These are phyloP conservation scores for Gonapodya prolifera DNA, from an alignment of 192 early-diverging fungal genomes.

Conservation along the genomic window DNA sequence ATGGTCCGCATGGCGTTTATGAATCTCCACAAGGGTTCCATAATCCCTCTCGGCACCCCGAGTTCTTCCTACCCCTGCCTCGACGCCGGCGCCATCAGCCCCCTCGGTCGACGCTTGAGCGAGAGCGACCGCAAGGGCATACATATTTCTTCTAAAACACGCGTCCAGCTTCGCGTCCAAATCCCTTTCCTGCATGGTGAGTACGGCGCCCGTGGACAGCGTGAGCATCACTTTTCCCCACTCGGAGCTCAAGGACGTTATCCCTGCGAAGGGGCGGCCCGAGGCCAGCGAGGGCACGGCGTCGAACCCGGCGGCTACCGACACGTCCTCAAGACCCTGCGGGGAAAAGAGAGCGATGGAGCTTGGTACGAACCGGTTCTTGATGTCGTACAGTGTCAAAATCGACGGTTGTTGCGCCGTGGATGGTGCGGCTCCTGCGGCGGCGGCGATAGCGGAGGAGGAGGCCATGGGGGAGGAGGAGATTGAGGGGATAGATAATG, in stretches of 20 bases:
- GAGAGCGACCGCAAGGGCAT: slow-evolving; percentile 75
- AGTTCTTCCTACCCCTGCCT: no score
- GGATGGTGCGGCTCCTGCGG: neutral
- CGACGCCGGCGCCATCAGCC: no score
- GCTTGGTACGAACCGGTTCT: neutral
- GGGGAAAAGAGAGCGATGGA: no score
- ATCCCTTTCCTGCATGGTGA: slow-evolving; percentile 85
- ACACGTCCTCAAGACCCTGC: no score
- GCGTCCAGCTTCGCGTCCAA: slow-evolving; percentile 76
- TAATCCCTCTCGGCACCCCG: slow-evolving; percentile 68
- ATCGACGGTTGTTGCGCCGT: neutral
- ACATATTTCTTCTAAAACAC: slow-evolving; percentile 80
- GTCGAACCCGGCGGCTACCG: no score
- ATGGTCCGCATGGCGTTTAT: slow-evolving; percentile 88
- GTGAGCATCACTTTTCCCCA: no score
- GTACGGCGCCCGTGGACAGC: no score
- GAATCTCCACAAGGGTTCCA: slow-evolving; percentile 78
- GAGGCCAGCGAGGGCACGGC: no score
- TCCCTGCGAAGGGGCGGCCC: no score
- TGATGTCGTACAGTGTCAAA: neutral
- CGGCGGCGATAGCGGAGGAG: neutral
- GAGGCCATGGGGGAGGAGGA: slow-evolving; percentile 18
- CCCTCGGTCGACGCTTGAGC: slow-evolving; percentile 24
- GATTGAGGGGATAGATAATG: slow-evolving; percentile 50
- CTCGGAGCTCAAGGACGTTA: no score